Conservation (phyloP, 768 basidiomycete genomes). For the Lenzites betulinus region DNA sequence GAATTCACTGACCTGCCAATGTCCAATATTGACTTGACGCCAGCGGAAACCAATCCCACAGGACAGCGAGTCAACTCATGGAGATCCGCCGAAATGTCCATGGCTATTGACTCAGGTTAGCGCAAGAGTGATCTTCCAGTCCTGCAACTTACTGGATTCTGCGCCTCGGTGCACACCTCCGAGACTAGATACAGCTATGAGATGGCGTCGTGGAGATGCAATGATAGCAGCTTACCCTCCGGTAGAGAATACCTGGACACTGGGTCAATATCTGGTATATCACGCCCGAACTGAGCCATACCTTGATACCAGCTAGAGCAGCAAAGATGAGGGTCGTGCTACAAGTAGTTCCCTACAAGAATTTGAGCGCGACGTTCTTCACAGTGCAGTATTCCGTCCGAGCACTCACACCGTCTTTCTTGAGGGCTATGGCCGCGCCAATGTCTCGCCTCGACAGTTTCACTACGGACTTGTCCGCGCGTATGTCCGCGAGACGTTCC, state of each 20-base stretch:
- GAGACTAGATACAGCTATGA: conserved; percentile 43
- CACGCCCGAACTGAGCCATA: conserved; percentile 30
- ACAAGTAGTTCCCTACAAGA: conserved; percentile 61
- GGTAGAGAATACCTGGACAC: conserved; percentile 77
- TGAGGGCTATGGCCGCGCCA: conserved; percentile 67
- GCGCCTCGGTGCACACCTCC: conserved; percentile 86
- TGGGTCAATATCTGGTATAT: conserved; percentile 7
- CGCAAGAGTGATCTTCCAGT: background rate
- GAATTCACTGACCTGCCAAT: conserved; percentile 62
- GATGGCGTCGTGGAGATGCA: background rate
- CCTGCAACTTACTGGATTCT: conserved; percentile 52
- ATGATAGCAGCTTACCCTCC: conserved; percentile 67
- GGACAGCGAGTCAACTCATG: conserved; percentile 87
- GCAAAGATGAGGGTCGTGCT: conserved; percentile 75
- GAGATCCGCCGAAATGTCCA: conserved; percentile 95
- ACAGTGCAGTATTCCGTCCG: background rate
- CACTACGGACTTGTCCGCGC: conserved; percentile 41
- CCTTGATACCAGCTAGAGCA: conserved; percentile 85
- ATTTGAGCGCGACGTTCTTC: background rate
- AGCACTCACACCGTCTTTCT: conserved; percentile 54
- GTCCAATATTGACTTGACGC: conserved; percentile 93
- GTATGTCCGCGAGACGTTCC: conserved; percentile 61
- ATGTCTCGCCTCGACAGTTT: conserved; percentile 85
- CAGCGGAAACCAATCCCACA: conserved; percentile 90
- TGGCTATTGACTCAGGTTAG: conserved; percentile 51